Conservation (phyloP, 2,329 filamentous ascomycete genomes). For the Fusarium sp. region DNA sequence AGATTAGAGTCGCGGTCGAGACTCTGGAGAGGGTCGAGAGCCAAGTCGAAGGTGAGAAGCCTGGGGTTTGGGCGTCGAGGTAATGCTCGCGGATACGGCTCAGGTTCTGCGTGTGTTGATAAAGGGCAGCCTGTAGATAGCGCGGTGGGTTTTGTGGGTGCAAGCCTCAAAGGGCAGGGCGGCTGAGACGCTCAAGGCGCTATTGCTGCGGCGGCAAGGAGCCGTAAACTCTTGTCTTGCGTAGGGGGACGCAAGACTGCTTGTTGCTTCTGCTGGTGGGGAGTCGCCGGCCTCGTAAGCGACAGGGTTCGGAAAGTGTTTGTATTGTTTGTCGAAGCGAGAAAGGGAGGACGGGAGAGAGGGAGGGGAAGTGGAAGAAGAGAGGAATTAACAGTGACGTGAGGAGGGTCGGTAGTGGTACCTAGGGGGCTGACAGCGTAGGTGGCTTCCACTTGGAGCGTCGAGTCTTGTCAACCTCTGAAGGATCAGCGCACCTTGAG, state of each 20-base stretch:
- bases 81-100: not conserved
- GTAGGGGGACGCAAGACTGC: slow-evolving; percentile 21
- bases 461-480: slow-evolving; percentile 24
- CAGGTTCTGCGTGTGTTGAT: not conserved
- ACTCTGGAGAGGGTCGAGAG: not conserved
- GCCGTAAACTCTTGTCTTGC: slow-evolving; percentile 25
- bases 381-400: slow-evolving; percentile 24
- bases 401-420: slow-evolving; percentile 27
- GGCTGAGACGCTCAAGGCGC: slow-evolving; percentile 36
- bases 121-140: slow-evolving; percentile 5
- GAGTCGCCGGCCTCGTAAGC: slow-evolving; percentile 30
- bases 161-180: slow-evolving; percentile 25
- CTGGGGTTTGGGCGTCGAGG: slow-evolving; percentile 1
- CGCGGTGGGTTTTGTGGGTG: slow-evolving; percentile 14
- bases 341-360: slow-evolving; percentile 16
- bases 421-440: slow-evolving; percentile 35
- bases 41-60: not conserved
- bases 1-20: slow-evolving; percentile 14
- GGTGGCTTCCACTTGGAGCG: slow-evolving; percentile 34
- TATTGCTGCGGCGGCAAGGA: slow-evolving; percentile 27
- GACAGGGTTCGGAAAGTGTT: slow-evolving; percentile 20
- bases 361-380: not conserved
- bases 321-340: slow-evolving; percentile 32
- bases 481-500: slow-evolving; percentile 43
- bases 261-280: slow-evolving; percentile 38